Evolutionary conservation across 257 asterid genomes (phyloP), one percentile per base, ranked within the genome.

Genomic region (Anisodus acutangulus): DNA sequence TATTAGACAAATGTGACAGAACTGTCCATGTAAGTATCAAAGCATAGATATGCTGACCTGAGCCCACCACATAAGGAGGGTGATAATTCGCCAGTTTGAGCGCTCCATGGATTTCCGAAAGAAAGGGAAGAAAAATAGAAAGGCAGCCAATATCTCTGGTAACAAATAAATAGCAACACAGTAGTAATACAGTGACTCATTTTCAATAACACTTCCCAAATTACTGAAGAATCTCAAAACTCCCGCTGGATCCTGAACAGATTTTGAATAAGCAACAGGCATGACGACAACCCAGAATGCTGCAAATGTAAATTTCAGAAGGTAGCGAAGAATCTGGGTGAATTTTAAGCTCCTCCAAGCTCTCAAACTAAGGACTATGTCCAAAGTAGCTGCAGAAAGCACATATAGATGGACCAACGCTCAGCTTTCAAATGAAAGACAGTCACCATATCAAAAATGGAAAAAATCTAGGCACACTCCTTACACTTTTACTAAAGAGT

Each of bases 1-100:
- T 83, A 54, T 88, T 82, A 86, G 79, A 82, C 83, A 84, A 83
- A 80, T 31, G 64, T 79, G 60, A 59, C 49, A 78, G 76, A 45
- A 87, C 62, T 16, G 67, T 15, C 72, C 66, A 64, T 35, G 37
- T n/a, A 53, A 82, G 79, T 62, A 68, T 41, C 59, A 83, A 83
- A 84, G 54, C 71, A 62, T 9, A 80, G 8, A 63, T 5, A 78
- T 66, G 83, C 92, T 79, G 84, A 91, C 99, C 93, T 93, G 99
- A 82, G 98, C 89, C 99, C 99, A 97, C 99, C 99, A 97, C 97
- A 95, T 89, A 53, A 97, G 88, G 45, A 93, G 82, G 88, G 68
- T 85, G 85, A 95, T 74, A 63, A 95, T 85, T 71, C 92, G 93
- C 91, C 94, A 88, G 87, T 93, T 91, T 68, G 99, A 93, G 70